Conservation (phyloP, 2,329 filamentous ascomycete genomes). For the Penicillium sp. region DNA sequence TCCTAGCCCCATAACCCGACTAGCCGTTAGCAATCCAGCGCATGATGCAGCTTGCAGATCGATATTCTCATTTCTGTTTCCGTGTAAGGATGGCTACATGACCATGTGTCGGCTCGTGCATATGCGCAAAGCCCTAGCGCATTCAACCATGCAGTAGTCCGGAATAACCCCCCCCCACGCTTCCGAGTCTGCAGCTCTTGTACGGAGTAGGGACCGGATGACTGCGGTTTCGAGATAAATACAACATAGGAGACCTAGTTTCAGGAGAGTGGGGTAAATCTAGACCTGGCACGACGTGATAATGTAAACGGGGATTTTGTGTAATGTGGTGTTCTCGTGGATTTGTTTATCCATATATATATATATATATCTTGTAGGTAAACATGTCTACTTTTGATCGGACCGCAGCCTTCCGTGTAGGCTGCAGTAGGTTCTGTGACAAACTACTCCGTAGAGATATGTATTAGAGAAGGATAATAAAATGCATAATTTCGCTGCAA, state of each 20-base stretch:
- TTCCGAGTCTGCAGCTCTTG: constrained; percentile 6
- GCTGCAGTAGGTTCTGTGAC: not conserved
- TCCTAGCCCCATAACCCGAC: not conserved
- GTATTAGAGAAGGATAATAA: not conserved
- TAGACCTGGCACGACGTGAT: not conserved
- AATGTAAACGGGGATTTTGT: not conserved
- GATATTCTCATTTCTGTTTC: constrained; percentile 3
- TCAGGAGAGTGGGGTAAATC: constrained; percentile 2
- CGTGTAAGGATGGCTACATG: not conserved
- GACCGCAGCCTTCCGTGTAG: not conserved
- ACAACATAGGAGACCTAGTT: constrained; percentile 10
- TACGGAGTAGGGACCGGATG: constrained; percentile 7
- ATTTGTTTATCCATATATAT: not conserved
- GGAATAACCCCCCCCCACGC: not conserved
- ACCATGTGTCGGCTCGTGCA: constrained; percentile 2
- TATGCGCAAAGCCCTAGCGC: not conserved
- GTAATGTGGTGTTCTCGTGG: not conserved
- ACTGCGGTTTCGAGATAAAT: constrained; percentile 8
- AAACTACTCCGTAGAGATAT: too few relatives aligned
- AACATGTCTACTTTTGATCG: not conserved
- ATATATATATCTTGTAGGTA: too few relatives aligned
- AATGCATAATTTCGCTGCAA: not conserved
- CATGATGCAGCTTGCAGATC: constrained; percentile 15
- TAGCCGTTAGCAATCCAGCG: constrained; percentile 14
- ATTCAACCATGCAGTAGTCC: constrained; percentile 9